Evolutionary conservation across 352 stramenopile genomes (phyloP), one percentile per base, ranked within the genome.

Genomic region (Globisporangium cystogenes): DNA sequence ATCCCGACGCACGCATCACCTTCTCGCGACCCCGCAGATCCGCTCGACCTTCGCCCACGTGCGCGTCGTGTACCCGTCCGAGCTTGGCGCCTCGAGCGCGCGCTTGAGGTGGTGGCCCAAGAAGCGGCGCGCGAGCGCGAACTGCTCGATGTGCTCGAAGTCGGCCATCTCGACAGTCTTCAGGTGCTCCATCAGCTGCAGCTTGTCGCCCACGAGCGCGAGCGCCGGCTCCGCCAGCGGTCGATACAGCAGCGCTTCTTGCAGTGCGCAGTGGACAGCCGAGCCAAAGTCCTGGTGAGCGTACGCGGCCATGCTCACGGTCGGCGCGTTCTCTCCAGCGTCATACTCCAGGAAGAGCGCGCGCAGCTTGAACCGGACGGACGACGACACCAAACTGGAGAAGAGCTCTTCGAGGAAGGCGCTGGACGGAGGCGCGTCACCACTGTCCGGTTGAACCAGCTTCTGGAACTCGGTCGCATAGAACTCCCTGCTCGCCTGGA

Each of bases 201-300:
- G 21, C 29, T 31, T 50, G 15, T 62, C 16, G 23, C 45, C 24
- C 16, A 74, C 18, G 2, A 70, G 53, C 24, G 56, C 40, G 24
- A 68, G 46, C 20, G 80, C 51, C 11, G 66, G 66, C 2, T 52
- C 24, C 4, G 71, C 67, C 11, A 89, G 44, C 8, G 58, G 45
- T 18, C 52, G 48, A 55, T 74, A 88, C 44, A 76, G 18, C 23
- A 80, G 53, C 29, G 73, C 68, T 42, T 90, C 74, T 20, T 79
- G 66, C 15, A 91, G 42, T 29, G 76, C 78, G 27, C 72, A 73
- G 55, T 91, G 78, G 46, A 92, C 68, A 1, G 81, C 78, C n/a
- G 81, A 76, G n/a, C 78, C 81, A 53, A 88, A 74, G 51, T 92
- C 76, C 63, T 90, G 81, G 42, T 92, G 81, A 5, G 76, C 60